Percentiles rank a stretch among this genome's conserved stretches.
Evolutionary conservation across 2,329 filamentous ascomycete genomes (phyloP).

Genomic region (Graphiopsis chlorocephala): DNA sequence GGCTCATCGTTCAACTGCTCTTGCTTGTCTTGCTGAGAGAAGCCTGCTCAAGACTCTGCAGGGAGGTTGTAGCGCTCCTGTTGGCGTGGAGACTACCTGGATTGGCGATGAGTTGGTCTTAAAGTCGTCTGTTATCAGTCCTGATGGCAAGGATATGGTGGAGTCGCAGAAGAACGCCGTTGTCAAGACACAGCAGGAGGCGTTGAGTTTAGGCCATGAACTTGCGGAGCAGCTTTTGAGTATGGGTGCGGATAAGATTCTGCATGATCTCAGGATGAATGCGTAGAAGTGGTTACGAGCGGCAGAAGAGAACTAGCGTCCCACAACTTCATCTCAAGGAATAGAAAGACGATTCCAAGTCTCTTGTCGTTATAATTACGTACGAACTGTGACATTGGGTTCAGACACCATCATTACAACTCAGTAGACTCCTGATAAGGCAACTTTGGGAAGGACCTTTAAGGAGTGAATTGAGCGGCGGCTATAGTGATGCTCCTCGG

Average conservation of each 20-base stretch:
- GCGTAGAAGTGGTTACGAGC: not conserved
- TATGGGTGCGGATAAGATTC: conserved; percentile 73
- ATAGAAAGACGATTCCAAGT: no score
- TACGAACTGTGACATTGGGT: no score
- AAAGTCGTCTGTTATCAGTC: conserved; percentile 72
- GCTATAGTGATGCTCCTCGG: no score
- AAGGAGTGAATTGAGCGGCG: no score
- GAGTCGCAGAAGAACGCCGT: conserved; percentile 45
- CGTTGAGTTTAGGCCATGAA: conserved; percentile 69
- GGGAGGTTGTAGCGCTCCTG: conserved; percentile 88
- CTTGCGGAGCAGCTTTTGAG: conserved; percentile 69
- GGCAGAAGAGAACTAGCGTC: not conserved
- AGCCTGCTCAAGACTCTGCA: conserved; percentile 81
- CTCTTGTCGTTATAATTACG: no score
- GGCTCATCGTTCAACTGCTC: conserved; percentile 60
- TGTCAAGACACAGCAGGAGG: conserved; percentile 69
- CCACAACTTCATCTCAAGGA: no score
- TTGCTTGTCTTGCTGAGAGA: conserved; percentile 73
- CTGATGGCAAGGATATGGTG: conserved; percentile 71
- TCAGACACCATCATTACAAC: no score
- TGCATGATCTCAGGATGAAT: conserved; percentile 37
- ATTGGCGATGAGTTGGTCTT: conserved; percentile 59
- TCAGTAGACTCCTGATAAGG: no score
- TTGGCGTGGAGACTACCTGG: conserved; percentile 79
- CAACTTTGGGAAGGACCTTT: no score